Base-by-base conservation (phyloP, 1,284 basidiomycete species). In the Ustanciosporium gigantosporum region DNA sequence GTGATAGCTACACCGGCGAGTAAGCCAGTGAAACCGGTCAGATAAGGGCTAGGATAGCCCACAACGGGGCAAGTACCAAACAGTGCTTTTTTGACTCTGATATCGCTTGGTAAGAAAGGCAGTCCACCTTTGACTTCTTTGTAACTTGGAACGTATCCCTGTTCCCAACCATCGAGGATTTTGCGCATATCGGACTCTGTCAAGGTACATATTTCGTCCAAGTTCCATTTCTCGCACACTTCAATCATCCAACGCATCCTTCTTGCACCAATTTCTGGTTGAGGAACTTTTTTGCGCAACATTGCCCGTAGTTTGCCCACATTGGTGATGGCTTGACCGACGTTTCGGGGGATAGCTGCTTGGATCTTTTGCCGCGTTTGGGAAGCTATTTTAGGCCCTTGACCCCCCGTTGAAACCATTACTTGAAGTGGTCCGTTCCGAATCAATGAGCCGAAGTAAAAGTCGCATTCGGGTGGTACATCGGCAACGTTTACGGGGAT, bases 401-500 rank as follows among this genome's bases (percentile, higher is more conserved):
- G 87, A 21, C 95, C 95, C 47, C 90, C 91, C 2, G 95, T 98
- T 8, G 91, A 94, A 34, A 98, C 87, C 88, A 97, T 88, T 66
- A 96, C 86, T 80, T 96, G 92, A 29, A 98, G 80, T 0, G 93
- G 91, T 0, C 94, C 93, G 57, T 87, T 84, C 27, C 91, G 87
- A 51, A 97, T 87, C 76, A 93, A 88, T 1, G 90, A 89, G 36
- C 95, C 95, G 80, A 98, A 98, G 82, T 95, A 98, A 77, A 98
- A 98, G 80, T 98, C 94, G 82, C 94, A 98, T 48, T 80, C 73
- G 21, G 73, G 74, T 3, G 94, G 95, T 40, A 97, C 90, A 80
- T 98, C 94, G 24, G 95, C 94, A 49, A 93, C 91, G 79, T 98
- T 98, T 58, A 95, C 88, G 3, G 91, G 90, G 41, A 96, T 88